phyloP scores from a whole-genome alignment of 139 green algal genomes.

The Eudorina sp. region DNA sequence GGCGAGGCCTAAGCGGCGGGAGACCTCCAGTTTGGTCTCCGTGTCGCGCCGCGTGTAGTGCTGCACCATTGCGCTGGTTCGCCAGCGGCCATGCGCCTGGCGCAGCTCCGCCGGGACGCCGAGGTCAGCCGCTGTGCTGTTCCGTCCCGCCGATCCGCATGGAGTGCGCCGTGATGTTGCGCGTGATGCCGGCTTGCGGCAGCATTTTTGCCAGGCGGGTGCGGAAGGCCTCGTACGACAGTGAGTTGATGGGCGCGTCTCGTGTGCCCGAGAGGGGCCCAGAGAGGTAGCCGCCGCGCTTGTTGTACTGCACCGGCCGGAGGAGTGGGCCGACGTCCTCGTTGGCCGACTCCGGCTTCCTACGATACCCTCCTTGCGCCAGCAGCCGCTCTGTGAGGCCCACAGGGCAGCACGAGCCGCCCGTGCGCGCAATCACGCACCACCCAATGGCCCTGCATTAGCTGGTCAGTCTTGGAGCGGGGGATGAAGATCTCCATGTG shows the following conservation, averaged over 20 bases:
- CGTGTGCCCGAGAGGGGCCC: neutral
- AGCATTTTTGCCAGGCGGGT: neutral
- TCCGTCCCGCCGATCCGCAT: neutral
- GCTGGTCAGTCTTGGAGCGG: slow-evolving; percentile 21
- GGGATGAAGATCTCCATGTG: slow-evolving; percentile 23
- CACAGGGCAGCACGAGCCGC: neutral
- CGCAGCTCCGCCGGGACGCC: neutral
- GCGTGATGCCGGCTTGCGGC: neutral
- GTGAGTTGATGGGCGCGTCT: neutral
- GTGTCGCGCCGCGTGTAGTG: slow-evolving; percentile 1
- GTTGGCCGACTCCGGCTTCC: neutral
- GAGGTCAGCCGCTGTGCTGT: neutral
- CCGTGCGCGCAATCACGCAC: neutral
- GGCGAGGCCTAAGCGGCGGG: slow-evolving; percentile 1
- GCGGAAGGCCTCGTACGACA: neutral
- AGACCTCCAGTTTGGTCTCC: neutral
- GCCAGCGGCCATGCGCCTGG: slow-evolving; percentile 2
- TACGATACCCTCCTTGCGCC: neutral
- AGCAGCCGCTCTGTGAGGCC: slow-evolving; percentile 7
- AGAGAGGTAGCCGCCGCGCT: neutral
- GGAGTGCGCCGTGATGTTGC: neutral
- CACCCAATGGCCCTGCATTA: neutral
- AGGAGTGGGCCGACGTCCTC: slow-evolving; percentile 16
- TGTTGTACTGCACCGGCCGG: neutral
- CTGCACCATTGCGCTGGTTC: neutral